Evolutionary conservation across 2,329 filamentous ascomycete species (phyloP).

Genomic region (Diaporthe capsici): DNA sequence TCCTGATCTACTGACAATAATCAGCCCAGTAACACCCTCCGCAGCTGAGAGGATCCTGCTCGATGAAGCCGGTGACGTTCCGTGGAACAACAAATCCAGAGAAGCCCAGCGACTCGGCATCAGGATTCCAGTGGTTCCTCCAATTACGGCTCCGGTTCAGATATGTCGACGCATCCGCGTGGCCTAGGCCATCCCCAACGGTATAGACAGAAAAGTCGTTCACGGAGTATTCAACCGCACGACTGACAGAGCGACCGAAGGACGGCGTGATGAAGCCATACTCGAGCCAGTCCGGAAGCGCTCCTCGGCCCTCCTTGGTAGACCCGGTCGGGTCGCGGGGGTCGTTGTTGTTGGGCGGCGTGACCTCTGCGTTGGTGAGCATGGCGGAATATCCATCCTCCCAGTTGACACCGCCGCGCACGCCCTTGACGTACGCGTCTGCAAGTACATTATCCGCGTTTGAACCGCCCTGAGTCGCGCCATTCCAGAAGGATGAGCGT

Average conservation of each 20-base stretch:
- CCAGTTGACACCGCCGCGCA: constrained; percentile 76
- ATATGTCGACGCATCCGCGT: constrained; percentile 70
- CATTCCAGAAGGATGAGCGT: constrained; percentile 78
- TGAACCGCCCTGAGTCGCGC: constrained; percentile 77
- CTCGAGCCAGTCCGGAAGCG: constrained; percentile 76
- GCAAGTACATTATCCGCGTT: constrained; percentile 81
- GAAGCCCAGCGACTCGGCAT: constrained; percentile 70
- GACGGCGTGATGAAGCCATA: constrained; percentile 76
- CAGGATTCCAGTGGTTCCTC: constrained; percentile 79
- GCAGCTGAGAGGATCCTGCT: constrained; percentile 71
- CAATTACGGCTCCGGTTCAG: constrained; percentile 76
- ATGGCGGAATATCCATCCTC: constrained; percentile 72
- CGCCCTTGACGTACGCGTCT: constrained; percentile 79
- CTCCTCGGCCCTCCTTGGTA: constrained; percentile 77
- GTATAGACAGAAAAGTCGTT: constrained; percentile 79
- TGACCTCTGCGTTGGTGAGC: constrained; percentile 76
- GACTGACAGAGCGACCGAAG: constrained; percentile 72
- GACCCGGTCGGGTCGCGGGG: constrained; percentile 70
- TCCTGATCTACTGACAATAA: constrained; percentile 53
- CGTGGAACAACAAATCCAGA: constrained; percentile 77
- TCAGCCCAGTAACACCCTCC: constrained; percentile 78
- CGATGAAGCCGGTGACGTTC: constrained; percentile 61
- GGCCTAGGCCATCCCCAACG: constrained; percentile 72
- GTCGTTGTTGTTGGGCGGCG: constrained; percentile 71
- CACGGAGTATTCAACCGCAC: constrained; percentile 76